Base-by-base conservation (phyloP, 2,329 filamentous ascomycete genomes). In the Verticillium dahliae region DNA sequence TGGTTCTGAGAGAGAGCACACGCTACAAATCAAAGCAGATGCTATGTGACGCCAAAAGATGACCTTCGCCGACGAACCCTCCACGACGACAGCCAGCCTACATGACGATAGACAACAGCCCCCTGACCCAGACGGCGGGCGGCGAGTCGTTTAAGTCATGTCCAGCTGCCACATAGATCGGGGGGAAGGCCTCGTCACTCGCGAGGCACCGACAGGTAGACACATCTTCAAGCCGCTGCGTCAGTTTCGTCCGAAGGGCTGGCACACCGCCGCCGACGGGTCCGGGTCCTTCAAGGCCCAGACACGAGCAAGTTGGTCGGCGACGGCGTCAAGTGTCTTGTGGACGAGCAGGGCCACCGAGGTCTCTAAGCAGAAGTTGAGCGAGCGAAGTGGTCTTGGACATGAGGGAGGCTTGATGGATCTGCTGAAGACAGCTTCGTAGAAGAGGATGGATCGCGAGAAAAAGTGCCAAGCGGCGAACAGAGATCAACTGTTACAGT, bases 181-280 rank as follows among this genome's bases (percentile, higher is more conserved):
- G 55, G 35, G 55, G 54, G 33, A 10, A 5, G n/a, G 14, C 33
- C 55, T 57, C 33, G 15, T n/a, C 33, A 57, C 33, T 38, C 33
- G 13, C 33, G 33, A 37, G 33, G 22, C 33, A 18, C 31, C 55
- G 35, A 35, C 55, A 38, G 33, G 35, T n/a, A 38, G 35, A 41
- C 38, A 50, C 41, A 15, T 41, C 22, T 18, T 33, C 27, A 34
- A 39, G 39, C 57, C 57, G 27, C 39, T 58, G 57, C 39, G 15
- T 58, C 57, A 50, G 37, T 27, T 58, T 58, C 57, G 39, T 58
- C 57, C 57, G 57, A 58, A 58, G 39, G 39, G 37, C 35, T 37
- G n/a, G 55, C 15, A 57, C 33, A 57, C 55, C 18, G 55, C 55
- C 33, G 55, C 35, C 34, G 33, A 33, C 33, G n/a, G 31, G 15